A percentile compares a stretch with the other conserved stretches of the same genome.
These are phyloP conservation scores for Aspergillus sojae DNA, from an alignment of 2,329 filamentous ascomycete species.

Conservation along the genomic window DNA sequence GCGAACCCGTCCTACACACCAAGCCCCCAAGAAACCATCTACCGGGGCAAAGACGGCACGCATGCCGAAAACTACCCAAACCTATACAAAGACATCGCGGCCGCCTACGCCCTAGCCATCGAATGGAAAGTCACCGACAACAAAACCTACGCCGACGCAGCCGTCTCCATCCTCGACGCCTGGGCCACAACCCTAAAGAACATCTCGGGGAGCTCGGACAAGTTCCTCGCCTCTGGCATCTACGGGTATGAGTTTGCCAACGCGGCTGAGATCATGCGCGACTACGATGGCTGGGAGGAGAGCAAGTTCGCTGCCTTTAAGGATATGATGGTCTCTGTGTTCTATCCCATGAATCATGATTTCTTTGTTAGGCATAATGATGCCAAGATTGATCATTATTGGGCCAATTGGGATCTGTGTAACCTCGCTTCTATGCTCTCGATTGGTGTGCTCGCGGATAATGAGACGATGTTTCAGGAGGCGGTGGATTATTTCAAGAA, in stretches of 20 bases:
- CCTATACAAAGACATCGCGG: constrained; percentile 39
- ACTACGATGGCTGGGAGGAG: constrained; percentile 34
- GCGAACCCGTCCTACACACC: constrained; percentile 34
- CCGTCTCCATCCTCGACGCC: constrained; percentile 40
- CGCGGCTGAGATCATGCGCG: constrained; percentile 48
- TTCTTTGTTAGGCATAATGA: constrained; percentile 45
- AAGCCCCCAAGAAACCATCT: constrained; percentile 34
- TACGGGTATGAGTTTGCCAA: constrained; percentile 54
- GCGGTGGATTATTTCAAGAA: constrained; percentile 46
- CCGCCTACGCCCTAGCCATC: constrained; percentile 45
- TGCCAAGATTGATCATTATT: constrained; percentile 39
- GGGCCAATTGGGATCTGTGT: constrained; percentile 51
- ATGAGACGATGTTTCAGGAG: constrained; percentile 44
- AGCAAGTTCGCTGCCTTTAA: constrained; percentile 26
- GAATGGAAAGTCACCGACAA: constrained; percentile 46
- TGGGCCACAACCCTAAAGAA: constrained; percentile 41
- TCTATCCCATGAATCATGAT: constrained; percentile 41
- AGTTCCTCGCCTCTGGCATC: constrained; percentile 45
- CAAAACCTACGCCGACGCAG: constrained; percentile 40
- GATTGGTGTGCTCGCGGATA: constrained; percentile 49
- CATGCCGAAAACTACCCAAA: constrained; percentile 37
- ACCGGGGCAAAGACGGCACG: constrained; percentile 34
- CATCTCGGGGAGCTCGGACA: constrained; percentile 41
- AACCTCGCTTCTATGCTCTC: constrained; percentile 47
- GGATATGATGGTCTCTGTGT: constrained; percentile 41